A percentile compares a stretch with the other conserved stretches of the same genome.
phyloP scores from a whole-genome alignment of 1,284 basidiomycete species.

The Ceratobasidium sp. region DNA sequence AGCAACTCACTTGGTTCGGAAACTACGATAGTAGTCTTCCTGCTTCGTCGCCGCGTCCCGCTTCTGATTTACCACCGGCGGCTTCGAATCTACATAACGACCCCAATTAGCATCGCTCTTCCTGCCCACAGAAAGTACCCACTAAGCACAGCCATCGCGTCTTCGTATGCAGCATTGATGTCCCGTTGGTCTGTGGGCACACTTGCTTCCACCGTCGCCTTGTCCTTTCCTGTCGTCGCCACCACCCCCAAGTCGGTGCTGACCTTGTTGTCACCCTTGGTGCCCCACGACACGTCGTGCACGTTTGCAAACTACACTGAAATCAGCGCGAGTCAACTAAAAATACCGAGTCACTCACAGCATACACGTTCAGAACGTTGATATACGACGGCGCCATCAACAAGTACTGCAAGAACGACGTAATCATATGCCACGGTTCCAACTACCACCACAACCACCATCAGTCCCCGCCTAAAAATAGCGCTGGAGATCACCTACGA shows the following conservation, averaged over 20 bases:
- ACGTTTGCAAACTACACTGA: constrained; percentile 82
- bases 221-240: constrained; percentile 62
- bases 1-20: constrained; percentile 82
- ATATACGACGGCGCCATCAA: constrained; percentile 95
- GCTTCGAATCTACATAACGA: constrained; percentile 60
- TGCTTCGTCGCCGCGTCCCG: constrained; percentile 77
- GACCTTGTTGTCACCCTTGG: constrained; percentile 90
- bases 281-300: constrained; percentile 91
- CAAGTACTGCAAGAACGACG: constrained; percentile 94
- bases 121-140: neutral
- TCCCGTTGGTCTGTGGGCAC: constrained; percentile 88
- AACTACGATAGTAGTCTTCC: constrained; percentile 90
- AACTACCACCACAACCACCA: constrained; percentile 66
- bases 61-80: constrained; percentile 75
- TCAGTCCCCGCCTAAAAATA: constrained; percentile 52
- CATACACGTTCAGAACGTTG: constrained; percentile 89
- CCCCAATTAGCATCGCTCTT: neutral
- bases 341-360: constrained; percentile 73
- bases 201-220: constrained; percentile 83
- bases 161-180: constrained; percentile 87
- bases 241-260: constrained; percentile 88
- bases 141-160: constrained; percentile 81
- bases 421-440: constrained; percentile 94
- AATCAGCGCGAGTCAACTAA: too few species aligned
- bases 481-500: constrained; percentile 69